These are phyloP conservation scores for Podaxis mareebaensis DNA, from an alignment of 768 basidiomycete species.

Conservation along the genomic window DNA sequence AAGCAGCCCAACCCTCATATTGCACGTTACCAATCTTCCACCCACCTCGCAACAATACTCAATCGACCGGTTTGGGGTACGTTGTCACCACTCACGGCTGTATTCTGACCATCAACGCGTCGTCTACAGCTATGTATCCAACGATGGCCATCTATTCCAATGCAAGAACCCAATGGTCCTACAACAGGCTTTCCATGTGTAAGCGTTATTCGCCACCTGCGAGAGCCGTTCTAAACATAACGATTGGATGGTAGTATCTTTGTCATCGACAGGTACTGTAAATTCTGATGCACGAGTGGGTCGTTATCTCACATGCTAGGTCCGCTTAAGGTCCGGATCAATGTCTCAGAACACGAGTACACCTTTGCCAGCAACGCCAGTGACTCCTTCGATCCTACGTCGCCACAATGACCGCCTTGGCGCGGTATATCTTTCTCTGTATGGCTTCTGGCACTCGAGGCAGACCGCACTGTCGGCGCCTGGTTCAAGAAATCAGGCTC, in stretches of 20 bases:
- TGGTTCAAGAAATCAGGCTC: not conserved
- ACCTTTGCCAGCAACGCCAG: constrained; percentile 44
- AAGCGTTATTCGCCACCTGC: constrained; percentile 24
- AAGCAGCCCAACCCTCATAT: constrained; percentile 48
- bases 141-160: constrained; percentile 54
- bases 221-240: not conserved
- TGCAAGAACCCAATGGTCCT: constrained; percentile 55
- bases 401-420: constrained; percentile 51
- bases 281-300: not conserved
- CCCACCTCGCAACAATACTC: constrained; percentile 19
- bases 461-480: constrained; percentile 33
- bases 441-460: constrained; percentile 58
- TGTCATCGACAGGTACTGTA: constrained; percentile 47
- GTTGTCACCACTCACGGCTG: not conserved
- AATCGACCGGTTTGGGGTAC: constrained; percentile 19
- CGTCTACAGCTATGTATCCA: constrained; percentile 45
- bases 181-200: constrained; percentile 64
- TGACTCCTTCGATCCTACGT: constrained; percentile 14
- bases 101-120: not conserved
- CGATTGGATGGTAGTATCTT: constrained; percentile 29
- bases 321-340: constrained; percentile 45
- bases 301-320: not conserved
- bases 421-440: constrained; percentile 56
- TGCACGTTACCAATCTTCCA: constrained; percentile 59
- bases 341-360: constrained; percentile 42